Evolutionary conservation across 352 stramenopile genomes (phyloP), one percentile per base, ranked within the genome.

Genomic region (Phytophthora crassamura): DNA sequence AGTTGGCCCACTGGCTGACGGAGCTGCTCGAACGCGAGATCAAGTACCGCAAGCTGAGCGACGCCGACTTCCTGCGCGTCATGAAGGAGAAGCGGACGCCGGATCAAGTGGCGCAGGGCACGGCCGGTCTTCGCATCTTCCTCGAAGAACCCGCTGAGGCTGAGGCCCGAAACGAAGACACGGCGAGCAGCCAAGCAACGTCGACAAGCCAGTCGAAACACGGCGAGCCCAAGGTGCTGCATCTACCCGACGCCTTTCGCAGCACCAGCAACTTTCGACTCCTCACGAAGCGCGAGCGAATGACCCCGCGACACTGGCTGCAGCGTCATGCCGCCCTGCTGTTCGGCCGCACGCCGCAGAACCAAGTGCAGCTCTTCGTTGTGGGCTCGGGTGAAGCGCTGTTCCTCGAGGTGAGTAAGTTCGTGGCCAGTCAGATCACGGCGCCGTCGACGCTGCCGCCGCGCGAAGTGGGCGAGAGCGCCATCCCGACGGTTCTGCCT

Each of bases 301-400:
- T 69, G 67, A 66, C 54, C 7, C 82, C 85, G 0, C 41, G 33
- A 10, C 65, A 85, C 39, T 93, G 85, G 85, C 61, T 93, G 4
- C 28, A 84, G 4, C 61, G 39, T 5, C 51, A 71, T 48, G 76
- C 79, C 10, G 32, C 32, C 15, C 40, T 52, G 40, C 65, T 79
- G 45, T 92, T 92, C 32, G 60, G 65, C 35, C 72, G 74, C 22
- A 86, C 80, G 4, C 64, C 74, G 0, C 76, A 89, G 45, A 91
- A 87, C 55, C 71, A 89, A 64, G 83, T 90, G 58, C 85, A 94
- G 70, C 64, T 94, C 11, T 94, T 94, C 54, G 80, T 94, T n/a
- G 65, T 92, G 14, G 85, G 85, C n/a, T 81, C 81, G 1, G 80
- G 80, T 22, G 85, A 93, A 36, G 78, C 73, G 3, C 49, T 93